phyloP scores from a whole-genome alignment of 2,329 filamentous ascomycete genomes.

The Hymenoscyphus repandus region DNA sequence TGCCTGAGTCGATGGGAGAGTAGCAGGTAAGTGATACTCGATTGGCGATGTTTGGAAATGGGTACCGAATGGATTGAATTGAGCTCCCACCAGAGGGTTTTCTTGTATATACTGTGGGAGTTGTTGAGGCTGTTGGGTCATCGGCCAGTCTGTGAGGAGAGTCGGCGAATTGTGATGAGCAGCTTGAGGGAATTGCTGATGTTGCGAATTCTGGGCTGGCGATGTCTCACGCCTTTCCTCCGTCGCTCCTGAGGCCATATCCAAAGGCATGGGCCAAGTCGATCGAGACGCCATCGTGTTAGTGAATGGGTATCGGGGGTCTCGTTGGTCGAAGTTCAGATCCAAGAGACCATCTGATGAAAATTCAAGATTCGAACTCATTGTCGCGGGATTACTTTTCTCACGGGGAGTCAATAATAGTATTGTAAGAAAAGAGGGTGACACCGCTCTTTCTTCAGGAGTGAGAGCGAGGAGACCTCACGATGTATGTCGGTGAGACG shows the following conservation, averaged over 20 bases:
- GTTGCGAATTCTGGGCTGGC: slow-evolving; percentile 37
- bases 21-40: slow-evolving; percentile 36
- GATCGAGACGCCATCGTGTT: slow-evolving; percentile 35
- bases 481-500: slow-evolving; percentile 30
- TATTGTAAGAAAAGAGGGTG: slow-evolving; percentile 34
- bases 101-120: slow-evolving; percentile 31
- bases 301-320: slow-evolving; percentile 47
- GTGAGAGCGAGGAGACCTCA: slow-evolving; percentile 20
- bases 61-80: slow-evolving; percentile 28
- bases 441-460: slow-evolving; percentile 32
- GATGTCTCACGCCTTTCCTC: slow-evolving; percentile 30
- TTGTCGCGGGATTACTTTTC: slow-evolving; percentile 34
- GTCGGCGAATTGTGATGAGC: slow-evolving; percentile 44
- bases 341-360: slow-evolving; percentile 58
- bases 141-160: slow-evolving; percentile 56
- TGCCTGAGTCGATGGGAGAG: slow-evolving; percentile 46
- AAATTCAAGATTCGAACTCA: slow-evolving; percentile 54
- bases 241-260: slow-evolving; percentile 29
- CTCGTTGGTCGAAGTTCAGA: slow-evolving; percentile 54
- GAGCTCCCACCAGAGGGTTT: slow-evolving; percentile 30
- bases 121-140: slow-evolving; percentile 35
- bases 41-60: slow-evolving; percentile 30
- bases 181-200: slow-evolving; percentile 33
- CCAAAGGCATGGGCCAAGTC: slow-evolving; percentile 31
- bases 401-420: slow-evolving; percentile 39